A percentile compares a stretch with the other conserved stretches of the same genome.
Conservation (phyloP, 345 rosid genomes). For the Hibiscus tridactylites region DNA sequence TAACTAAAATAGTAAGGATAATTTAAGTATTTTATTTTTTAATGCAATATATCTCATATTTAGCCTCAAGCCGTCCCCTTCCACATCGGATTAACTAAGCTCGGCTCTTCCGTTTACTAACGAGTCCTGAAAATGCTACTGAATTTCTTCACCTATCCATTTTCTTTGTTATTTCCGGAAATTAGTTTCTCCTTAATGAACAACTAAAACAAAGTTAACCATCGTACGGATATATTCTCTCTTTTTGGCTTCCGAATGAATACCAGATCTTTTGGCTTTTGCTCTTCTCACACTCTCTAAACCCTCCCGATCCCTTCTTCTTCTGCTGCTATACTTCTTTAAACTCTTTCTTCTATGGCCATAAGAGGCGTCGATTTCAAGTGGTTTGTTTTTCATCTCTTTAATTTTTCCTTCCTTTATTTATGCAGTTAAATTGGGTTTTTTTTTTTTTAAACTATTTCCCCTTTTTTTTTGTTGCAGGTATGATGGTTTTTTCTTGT, state of each 20-base stretch:
- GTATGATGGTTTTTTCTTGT: constrained; percentile 99
- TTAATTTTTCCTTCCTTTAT: not conserved
- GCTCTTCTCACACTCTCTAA: not conserved
- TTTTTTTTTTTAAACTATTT: not conserved
- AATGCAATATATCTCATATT: no score
- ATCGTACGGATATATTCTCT: not conserved
- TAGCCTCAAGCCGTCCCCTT: not conserved
- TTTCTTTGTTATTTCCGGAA: not conserved
- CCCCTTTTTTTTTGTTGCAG: constrained; percentile 36
- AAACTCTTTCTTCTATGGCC: constrained; percentile 41
- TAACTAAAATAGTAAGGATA: no score
- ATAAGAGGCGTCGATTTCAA: constrained; percentile 88
- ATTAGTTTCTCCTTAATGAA: not conserved
- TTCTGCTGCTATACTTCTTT: not conserved
- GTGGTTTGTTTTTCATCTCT: constrained; percentile 48
- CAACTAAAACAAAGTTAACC: not conserved
- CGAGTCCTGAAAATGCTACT: not conserved
- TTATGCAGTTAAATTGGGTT: not conserved
- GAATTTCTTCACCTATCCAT: not conserved
- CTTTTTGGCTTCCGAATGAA: not conserved
- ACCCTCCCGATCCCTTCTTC: not conserved
- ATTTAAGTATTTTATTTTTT: no score
- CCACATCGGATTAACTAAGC: not conserved
- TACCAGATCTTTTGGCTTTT: not conserved
- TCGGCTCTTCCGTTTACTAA: not conserved